Base-by-base conservation (phyloP, 176 grass and related monocot genomes). In the Lolium rigidum region DNA sequence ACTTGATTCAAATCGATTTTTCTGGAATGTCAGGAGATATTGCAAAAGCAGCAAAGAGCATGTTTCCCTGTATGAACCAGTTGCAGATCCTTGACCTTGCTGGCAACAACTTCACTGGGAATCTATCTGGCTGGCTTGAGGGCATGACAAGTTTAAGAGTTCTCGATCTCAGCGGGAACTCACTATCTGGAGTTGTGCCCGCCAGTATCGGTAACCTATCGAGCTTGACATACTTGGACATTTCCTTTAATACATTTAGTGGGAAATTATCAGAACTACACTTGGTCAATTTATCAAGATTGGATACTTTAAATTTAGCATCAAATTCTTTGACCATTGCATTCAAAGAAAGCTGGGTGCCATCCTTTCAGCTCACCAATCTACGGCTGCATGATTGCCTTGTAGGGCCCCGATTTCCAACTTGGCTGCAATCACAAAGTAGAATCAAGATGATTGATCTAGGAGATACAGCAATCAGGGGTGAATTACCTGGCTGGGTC, bases 151-250 rank as follows among this genome's bases (percentile, higher is more conserved):
- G 63, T 16, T 75, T 93, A 49, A 81, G 8, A 43, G 4, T 28
- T 25, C 60, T 93, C 51, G 88, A 93, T 43, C 81, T 93, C n/a
- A 86, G 83, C 43, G n/a, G 11, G 39, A 92, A 89, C 41, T 86
- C 83, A 44, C 18, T 89, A 16, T 69, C 76, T 41, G 77, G 81
- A 78, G 59, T 10, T 80, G 13, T 85, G 15, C 48, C 80, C 80
- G 2, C 14, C 26, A 61, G 35, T 69, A 51, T 87, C 18, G 48
- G 78, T 11, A 83, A 77, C 15, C 6, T 87, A 58, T 74, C 61
- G 0, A 66, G 44, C 16, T 66, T 87, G 28, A 71, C 4, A 56
- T 5, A 60, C 61, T 83, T 91, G 58, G 71, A 90, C 20, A 61
- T 90, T 63, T 90, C 76, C 22, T 63, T 51, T 2, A 89, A 89